A percentile compares a stretch with the other conserved stretches of the same genome.
phyloP scores from a whole-genome alignment of 2,329 filamentous ascomycete genomes.

The Ophiostoma piceae region DNA sequence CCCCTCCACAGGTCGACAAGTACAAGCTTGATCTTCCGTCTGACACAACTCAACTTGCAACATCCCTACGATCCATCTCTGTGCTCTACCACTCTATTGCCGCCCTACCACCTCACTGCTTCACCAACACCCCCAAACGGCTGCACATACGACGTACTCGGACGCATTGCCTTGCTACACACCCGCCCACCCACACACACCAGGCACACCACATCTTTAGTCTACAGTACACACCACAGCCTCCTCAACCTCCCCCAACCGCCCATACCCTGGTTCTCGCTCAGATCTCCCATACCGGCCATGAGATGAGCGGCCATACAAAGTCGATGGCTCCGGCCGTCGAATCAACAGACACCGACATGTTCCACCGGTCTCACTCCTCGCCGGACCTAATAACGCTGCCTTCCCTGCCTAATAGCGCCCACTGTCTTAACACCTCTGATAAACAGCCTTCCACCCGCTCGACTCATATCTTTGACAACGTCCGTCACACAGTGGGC shows the following conservation, averaged over 20 bases:
- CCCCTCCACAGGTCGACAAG: slow-evolving; percentile 12
- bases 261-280: slow-evolving; percentile 18
- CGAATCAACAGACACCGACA: slow-evolving; percentile 33
- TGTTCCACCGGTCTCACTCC: slow-evolving; percentile 37
- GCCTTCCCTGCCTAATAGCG: slow-evolving; percentile 26
- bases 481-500: slow-evolving; percentile 22
- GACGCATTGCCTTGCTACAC: neutral
- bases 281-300: slow-evolving; percentile 25
- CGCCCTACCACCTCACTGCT: neutral
- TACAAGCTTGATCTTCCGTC: slow-evolving; percentile 17
- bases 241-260: slow-evolving; percentile 9
- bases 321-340: slow-evolving; percentile 40
- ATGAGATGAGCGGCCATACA: slow-evolving; percentile 43
- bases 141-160: slow-evolving; percentile 14
- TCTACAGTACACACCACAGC: slow-evolving; percentile 5
- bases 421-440: neutral
- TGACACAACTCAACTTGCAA: slow-evolving; percentile 17
- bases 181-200: slow-evolving; percentile 3
- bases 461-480: slow-evolving; percentile 18
- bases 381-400: slow-evolving; percentile 32
- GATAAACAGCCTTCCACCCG: slow-evolving; percentile 18
- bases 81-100: slow-evolving; percentile 10
- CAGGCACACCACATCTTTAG: neutral
- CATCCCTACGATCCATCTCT: slow-evolving; percentile 16
- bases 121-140: slow-evolving; percentile 19